Percentiles rank a stretch among this genome's conserved stretches.
Evolutionary conservation across 768 basidiomycete genomes (phyloP).

Genomic region (Calocybe cyanea): DNA sequence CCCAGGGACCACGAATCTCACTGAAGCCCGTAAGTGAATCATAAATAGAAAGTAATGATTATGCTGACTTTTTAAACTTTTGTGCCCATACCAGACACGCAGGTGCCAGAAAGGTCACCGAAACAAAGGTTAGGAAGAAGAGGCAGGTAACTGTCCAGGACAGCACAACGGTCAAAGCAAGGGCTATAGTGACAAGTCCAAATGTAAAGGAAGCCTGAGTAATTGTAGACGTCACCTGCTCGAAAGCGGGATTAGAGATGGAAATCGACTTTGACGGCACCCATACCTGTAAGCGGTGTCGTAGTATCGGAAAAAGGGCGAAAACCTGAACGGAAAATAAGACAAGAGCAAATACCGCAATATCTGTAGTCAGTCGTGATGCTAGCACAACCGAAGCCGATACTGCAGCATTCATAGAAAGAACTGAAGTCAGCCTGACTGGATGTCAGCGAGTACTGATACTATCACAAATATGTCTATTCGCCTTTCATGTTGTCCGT

Average conservation of each 20-base stretch:
- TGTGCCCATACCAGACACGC: conserved; percentile 80
- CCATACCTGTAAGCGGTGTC: conserved; percentile 66
- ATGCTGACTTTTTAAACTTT: conserved; percentile 77
- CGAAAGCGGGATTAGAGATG: conserved; percentile 7
- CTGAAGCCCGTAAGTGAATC: conserved; percentile 34
- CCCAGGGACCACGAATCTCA: conserved; percentile 89
- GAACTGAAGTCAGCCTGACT: conserved; percentile 69
- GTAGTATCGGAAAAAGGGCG: conserved; percentile 78
- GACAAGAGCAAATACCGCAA: conserved; percentile 86
- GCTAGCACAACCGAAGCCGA: conserved; percentile 92
- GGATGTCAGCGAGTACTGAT: conserved; percentile 18
- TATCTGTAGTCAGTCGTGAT: conserved; percentile 78
- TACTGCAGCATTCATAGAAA: conserved; percentile 89
- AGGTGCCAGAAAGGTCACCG: conserved; percentile 71
- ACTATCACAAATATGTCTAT: conserved; percentile 5
- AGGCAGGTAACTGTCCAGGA: conserved; percentile 55
- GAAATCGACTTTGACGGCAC: conserved; percentile 11
- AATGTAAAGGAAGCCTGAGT: conserved; percentile 54
- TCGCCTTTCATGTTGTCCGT: conserved; percentile 59
- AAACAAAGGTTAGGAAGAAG: conserved; percentile 43
- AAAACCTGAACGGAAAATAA: conserved; percentile 81
- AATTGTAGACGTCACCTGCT: conserved; percentile 43
- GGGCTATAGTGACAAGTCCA: conserved; percentile 43
- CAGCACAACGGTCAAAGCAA: conserved; percentile 48
- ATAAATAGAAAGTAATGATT: conserved; percentile 8